phyloP scores from a whole-genome alignment of 345 rosid species.

The Linum usitatissimum region DNA sequence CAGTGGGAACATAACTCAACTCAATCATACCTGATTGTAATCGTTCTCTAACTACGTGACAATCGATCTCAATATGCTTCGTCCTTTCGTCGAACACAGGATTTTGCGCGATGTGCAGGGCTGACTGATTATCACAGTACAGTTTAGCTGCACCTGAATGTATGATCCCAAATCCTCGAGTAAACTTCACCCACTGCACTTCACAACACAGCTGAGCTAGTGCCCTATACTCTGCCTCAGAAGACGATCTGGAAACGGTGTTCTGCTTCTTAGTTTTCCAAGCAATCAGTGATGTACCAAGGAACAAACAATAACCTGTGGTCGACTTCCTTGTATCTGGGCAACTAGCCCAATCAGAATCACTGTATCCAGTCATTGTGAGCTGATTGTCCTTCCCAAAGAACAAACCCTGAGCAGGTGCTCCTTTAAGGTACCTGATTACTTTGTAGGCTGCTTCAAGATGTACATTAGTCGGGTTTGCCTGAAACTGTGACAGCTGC shows the following conservation, averaged over 20 bases:
- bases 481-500: background rate
- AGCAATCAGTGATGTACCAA: background rate
- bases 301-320: background rate
- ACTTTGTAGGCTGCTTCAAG: background rate
- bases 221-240: background rate
- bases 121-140: conserved; percentile 4
- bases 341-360: background rate
- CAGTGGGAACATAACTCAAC: too few species aligned
- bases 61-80: background rate
- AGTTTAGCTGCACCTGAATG: background rate
- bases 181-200: background rate
- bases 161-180: background rate
- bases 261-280: conserved; percentile 1
- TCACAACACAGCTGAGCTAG: background rate
- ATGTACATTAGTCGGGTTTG: background rate
- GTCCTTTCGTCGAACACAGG: background rate
- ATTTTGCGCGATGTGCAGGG: background rate
- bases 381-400: background rate
- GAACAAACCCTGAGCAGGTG: background rate
- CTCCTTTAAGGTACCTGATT: background rate
- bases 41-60: background rate
- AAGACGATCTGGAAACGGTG: background rate
- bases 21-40: too few species aligned
- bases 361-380: background rate
- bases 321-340: background rate